Conservation (phyloP, 2,329 filamentous ascomycete species). For the Aspergillus calidoustus region DNA sequence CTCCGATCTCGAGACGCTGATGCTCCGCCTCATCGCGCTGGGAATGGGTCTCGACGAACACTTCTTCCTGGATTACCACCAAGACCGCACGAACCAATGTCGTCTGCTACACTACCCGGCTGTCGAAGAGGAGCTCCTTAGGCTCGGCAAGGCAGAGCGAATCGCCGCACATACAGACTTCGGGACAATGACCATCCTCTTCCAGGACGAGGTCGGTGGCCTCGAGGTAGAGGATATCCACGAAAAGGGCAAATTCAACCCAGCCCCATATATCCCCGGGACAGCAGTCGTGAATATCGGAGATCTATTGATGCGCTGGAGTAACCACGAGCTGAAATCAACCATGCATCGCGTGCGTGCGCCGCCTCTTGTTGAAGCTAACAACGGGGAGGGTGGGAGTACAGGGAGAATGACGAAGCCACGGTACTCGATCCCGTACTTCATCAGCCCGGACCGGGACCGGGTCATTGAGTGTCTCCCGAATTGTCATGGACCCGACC, state of each 20-base stretch:
- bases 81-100: slow-evolving; percentile 18
- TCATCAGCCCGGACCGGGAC: slow-evolving; percentile 3
- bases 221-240: slow-evolving; percentile 15
- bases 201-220: slow-evolving; percentile 24
- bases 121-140: slow-evolving; percentile 10
- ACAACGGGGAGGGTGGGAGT: not conserved
- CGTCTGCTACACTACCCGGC: slow-evolving; percentile 23
- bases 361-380: not conserved
- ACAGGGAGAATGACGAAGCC: not conserved
- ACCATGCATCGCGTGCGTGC: slow-evolving; percentile 11
- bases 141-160: slow-evolving; percentile 4
- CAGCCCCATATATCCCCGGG: slow-evolving; percentile 5
- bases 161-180: slow-evolving; percentile 25
- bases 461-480: slow-evolving; percentile 9
- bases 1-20: not conserved
- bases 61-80: slow-evolving; percentile 1
- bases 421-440: slow-evolving; percentile 11
- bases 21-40: not conserved
- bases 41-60: slow-evolving; percentile 1
- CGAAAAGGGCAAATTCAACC: slow-evolving; percentile 3
- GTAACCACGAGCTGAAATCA: slow-evolving; percentile 8
- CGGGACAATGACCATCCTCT: slow-evolving; percentile 23
- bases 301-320: slow-evolving; percentile 11
- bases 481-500: not conserved
- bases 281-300: slow-evolving; percentile 14